Conservation (phyloP, 768 basidiomycete genomes). For the Tulasnella sp. region DNA sequence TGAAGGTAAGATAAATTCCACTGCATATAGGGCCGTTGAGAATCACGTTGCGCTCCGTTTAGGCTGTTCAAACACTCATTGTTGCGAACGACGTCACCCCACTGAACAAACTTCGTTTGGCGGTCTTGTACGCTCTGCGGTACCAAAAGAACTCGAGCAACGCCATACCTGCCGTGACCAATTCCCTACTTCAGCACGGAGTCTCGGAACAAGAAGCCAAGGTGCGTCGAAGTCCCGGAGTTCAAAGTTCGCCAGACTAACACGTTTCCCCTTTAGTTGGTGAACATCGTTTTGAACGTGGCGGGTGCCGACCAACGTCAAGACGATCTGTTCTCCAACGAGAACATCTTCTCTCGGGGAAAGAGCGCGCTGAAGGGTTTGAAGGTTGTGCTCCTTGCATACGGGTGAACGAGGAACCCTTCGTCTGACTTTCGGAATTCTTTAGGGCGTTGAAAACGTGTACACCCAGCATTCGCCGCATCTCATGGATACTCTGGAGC, state of each 20-base stretch:
- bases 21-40: no score
- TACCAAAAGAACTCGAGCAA: slow-evolving; percentile 83
- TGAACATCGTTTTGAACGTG: slow-evolving; percentile 84
- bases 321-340: slow-evolving; percentile 93
- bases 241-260: background rate
- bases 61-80: slow-evolving; percentile 78
- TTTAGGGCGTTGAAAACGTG: slow-evolving; percentile 93
- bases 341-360: slow-evolving; percentile 87
- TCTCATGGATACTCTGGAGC: slow-evolving; percentile 82
- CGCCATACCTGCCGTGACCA: slow-evolving; percentile 55
- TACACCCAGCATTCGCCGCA: slow-evolving; percentile 97
- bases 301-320: slow-evolving; percentile 94
- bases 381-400: slow-evolving; percentile 42
- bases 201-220: slow-evolving; percentile 65
- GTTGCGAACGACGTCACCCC: slow-evolving; percentile 53
- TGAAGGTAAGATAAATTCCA: slow-evolving; percentile 71
- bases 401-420: background rate
- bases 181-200: slow-evolving; percentile 46
- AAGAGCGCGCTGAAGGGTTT: slow-evolving; percentile 91
- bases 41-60: no score
- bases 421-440: slow-evolving; percentile 3
- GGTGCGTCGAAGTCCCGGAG: slow-evolving; percentile 28
- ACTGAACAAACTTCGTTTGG: slow-evolving; percentile 78
- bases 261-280: slow-evolving; percentile 42
- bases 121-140: slow-evolving; percentile 84